phyloP scores from a whole-genome alignment of 108 stramenopile genomes.

The Mediolabrus comicus region DNA sequence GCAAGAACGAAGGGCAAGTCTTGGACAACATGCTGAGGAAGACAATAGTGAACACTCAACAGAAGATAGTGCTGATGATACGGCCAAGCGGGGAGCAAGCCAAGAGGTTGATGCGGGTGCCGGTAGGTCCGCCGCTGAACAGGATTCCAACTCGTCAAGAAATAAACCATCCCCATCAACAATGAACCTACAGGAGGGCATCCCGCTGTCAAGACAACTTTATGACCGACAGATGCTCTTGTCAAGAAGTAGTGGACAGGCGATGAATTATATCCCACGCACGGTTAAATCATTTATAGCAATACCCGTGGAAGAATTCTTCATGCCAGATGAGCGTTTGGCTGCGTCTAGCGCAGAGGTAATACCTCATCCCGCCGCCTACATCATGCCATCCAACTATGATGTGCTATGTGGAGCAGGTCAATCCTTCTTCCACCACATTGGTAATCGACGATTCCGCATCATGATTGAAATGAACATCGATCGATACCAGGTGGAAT shows the following conservation, averaged over 20 bases:
- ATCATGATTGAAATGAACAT: conserved; percentile 37
- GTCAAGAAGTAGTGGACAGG: not conserved
- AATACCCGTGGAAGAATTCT: conserved; percentile 21
- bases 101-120: too few relatives aligned
- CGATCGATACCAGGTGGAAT: conserved; percentile 12
- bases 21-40: too few relatives aligned
- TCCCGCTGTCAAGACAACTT: not conserved
- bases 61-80: too few relatives aligned
- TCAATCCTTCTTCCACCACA: conserved; percentile 30
- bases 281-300: conserved; percentile 9
- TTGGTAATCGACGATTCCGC: conserved; percentile 39
- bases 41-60: too few relatives aligned
- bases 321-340: conserved; percentile 8
- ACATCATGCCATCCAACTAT: conserved; percentile 29
- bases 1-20: not conserved
- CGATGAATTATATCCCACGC: not conserved
- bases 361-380: conserved; percentile 3
- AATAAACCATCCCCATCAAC: too few relatives aligned
- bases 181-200: not conserved
- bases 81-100: too few relatives aligned
- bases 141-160: too few relatives aligned
- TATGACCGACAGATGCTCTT: not conserved
- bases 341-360: not conserved
- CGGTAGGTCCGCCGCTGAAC: too few relatives aligned
- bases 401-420: conserved; percentile 32